These are phyloP conservation scores for Eremothecium cymbalariae DNA, from an alignment of 1,139 yeast genomes.

Conservation along the genomic window DNA sequence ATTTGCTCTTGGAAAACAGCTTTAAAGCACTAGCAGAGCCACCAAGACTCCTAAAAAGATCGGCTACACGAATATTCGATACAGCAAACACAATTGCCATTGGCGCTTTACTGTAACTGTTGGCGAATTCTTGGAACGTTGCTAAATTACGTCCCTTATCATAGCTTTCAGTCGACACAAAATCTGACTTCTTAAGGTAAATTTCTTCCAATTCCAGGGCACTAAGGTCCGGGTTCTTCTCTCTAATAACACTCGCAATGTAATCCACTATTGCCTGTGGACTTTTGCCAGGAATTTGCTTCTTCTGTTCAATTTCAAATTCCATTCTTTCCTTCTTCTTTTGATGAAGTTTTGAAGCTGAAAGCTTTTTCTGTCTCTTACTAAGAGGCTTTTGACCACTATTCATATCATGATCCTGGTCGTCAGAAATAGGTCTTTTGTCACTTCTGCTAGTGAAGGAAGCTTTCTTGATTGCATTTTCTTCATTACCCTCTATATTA, in stretches of 20 bases:
- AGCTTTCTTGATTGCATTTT: too few relatives aligned
- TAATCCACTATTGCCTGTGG: slow-evolving; percentile 27
- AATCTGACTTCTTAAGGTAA: slow-evolving; percentile 28
- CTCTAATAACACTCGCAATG: slow-evolving; percentile 27
- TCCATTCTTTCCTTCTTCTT: slow-evolving; percentile 28
- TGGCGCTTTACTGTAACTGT: slow-evolving; percentile 28
- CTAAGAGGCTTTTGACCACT: slow-evolving; percentile 15
- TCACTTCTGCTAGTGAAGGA: too few relatives aligned
- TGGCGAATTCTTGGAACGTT: slow-evolving; percentile 23
- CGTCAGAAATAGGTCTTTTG: too few relatives aligned
- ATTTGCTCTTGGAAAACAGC: slow-evolving; percentile 54
- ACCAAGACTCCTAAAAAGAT: slow-evolving; percentile 36
- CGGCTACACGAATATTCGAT: slow-evolving; percentile 32
- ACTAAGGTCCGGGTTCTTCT: slow-evolving; percentile 29
- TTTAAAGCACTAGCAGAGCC: slow-evolving; percentile 46
- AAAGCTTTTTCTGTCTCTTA: slow-evolving; percentile 30
- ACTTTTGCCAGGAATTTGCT: slow-evolving; percentile 22
- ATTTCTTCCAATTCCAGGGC: slow-evolving; percentile 31
- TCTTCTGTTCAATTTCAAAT: slow-evolving; percentile 25
- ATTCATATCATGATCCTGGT: too few relatives aligned
- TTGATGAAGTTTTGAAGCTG: slow-evolving; percentile 24
- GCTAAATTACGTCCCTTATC: slow-evolving; percentile 22
- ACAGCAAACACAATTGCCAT: slow-evolving; percentile 24
- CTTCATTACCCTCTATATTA: slow-evolving; percentile 9
- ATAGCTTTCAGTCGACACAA: slow-evolving; percentile 24